Base-by-base conservation (phyloP, 441 rosid species). In the Daphne laureola region DNA sequence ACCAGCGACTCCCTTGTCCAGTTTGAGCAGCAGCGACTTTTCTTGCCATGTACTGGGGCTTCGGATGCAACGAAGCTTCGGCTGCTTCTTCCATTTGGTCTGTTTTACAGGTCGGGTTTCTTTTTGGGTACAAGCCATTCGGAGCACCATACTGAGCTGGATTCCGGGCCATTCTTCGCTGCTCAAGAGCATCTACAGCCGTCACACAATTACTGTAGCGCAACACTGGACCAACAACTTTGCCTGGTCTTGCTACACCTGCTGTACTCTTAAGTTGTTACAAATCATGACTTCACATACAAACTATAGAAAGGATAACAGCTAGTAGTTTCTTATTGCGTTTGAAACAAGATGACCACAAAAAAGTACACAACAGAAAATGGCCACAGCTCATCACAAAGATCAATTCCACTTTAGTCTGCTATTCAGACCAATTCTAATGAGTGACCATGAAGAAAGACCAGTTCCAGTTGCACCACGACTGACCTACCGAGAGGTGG, bases 11-110 rank as follows among this genome's bases (percentile, higher is more conserved):
- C 61, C 79, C 81, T 5, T 85, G 35, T 18, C 82, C 89, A 56
- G 83, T 91, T 73, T 83, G 94, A 9, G 95, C 85, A 13, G 94
- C 95, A 53, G 94, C 77, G 50, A 86, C 84, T 80, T 92, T 86
- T 72, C 87, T 78, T 27, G 80, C 84, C 75, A 83, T 67, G 66
- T 77, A 86, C 73, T 83, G 95, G 38, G 87, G 85, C 64, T 89
- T 92, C 42, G 89, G 90, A 70, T 84, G 94, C 81, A 84, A 62
- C 41, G 93, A 58, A 53, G 80, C 74, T 65, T 82, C 96, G 4
- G 78, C 55, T 2, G 71, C 78, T 44, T 84, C 96, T 56, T 86
- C 92, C 35, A 75, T 77, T 70, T 82, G 76, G 58, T 73, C 96
- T 16, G 73, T 83, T 77, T 86, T 89, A 65, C 78, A 81, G 53